Evolutionary conservation across 805 yeast genomes (phyloP).

Genomic region (Metschnikowia noctiluminum): DNA sequence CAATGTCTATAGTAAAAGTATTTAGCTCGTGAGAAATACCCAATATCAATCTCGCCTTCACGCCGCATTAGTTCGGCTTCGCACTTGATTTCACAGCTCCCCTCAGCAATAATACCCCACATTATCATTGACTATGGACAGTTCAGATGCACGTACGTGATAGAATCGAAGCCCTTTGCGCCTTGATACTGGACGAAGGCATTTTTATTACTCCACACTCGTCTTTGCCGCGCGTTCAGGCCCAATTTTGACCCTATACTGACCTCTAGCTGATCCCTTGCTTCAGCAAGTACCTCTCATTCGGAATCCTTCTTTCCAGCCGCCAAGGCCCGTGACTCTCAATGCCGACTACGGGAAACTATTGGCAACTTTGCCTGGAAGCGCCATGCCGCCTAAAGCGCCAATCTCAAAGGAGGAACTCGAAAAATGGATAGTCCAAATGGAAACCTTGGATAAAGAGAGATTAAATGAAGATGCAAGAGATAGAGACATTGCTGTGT

Average conservation of each 20-base stretch:
- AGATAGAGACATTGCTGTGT: conserved; percentile 17
- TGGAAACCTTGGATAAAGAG: conserved; percentile 16
- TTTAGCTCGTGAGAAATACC: too few relatives aligned
- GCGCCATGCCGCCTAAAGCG: conserved; percentile 38
- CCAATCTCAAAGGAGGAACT: conserved; percentile 26
- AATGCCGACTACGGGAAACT: conserved; percentile 45
- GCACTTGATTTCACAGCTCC: too few relatives aligned
- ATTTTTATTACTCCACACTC: too few relatives aligned
- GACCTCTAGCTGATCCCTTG: conserved; percentile 41
- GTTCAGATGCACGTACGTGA: too few relatives aligned
- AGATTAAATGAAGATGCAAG: conserved; percentile 6
- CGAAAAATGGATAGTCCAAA: conserved; percentile 25
- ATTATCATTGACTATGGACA: too few relatives aligned
- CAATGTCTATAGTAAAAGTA: too few relatives aligned
- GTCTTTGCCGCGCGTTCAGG: too few relatives aligned
- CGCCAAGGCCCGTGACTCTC: conserved; percentile 54
- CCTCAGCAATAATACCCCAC: too few relatives aligned
- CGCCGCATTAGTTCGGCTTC: too few relatives aligned
- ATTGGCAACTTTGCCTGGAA: conserved; percentile 30
- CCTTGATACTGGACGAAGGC: too few relatives aligned
- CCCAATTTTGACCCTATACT: conserved; percentile 6
- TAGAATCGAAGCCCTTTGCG: too few relatives aligned
- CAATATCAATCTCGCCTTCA: too few relatives aligned
- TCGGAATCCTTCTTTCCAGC: conserved; percentile 47
- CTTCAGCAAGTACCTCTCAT: conserved; percentile 55